Evolutionary conservation across 257 asterid genomes (phyloP).

Genomic region (Gynochthodes officinalis): DNA sequence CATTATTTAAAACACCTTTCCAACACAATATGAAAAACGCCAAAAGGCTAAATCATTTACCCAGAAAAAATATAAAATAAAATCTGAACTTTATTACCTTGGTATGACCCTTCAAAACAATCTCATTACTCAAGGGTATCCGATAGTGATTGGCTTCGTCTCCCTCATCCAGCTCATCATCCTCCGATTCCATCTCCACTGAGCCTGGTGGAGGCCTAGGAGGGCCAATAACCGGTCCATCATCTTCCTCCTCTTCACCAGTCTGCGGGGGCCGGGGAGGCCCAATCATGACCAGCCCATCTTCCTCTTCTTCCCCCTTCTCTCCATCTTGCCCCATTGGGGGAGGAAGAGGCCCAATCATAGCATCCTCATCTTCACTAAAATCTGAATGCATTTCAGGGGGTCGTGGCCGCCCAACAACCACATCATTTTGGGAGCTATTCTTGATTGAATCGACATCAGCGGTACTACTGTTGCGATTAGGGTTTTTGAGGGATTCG

Average conservation of each 20-base stretch:
- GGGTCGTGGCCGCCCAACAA: conserved; percentile 57
- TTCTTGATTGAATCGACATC: background rate
- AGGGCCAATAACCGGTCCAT: conserved; percentile 43
- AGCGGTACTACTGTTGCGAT: background rate
- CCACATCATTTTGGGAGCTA: conserved; percentile 11
- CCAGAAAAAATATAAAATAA: background rate
- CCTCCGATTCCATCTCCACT: conserved; percentile 55
- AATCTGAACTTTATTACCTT: conserved; percentile 44
- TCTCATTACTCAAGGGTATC: conserved; percentile 91
- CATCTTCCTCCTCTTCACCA: conserved; percentile 33
- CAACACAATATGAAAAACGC: too few species aligned
- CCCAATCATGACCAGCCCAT: conserved; percentile 43
- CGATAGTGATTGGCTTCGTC: conserved; percentile 50
- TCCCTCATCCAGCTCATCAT: conserved; percentile 50
- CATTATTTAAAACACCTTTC: background rate
- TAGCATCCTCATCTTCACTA: conserved; percentile 23
- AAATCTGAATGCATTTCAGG: conserved; percentile 11
- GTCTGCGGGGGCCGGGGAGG: conserved; percentile 57
- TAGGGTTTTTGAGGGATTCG: conserved; percentile 41
- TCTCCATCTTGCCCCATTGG: conserved; percentile 28
- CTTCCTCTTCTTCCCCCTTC: conserved; percentile 22
- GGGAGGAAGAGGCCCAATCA: conserved; percentile 59
- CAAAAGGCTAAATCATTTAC: background rate
- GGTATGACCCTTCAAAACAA: conserved; percentile 85
- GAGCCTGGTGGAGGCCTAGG: conserved; percentile 48